Base-by-base conservation (phyloP, 805 yeast genomes). In the Candida ponderosae region DNA sequence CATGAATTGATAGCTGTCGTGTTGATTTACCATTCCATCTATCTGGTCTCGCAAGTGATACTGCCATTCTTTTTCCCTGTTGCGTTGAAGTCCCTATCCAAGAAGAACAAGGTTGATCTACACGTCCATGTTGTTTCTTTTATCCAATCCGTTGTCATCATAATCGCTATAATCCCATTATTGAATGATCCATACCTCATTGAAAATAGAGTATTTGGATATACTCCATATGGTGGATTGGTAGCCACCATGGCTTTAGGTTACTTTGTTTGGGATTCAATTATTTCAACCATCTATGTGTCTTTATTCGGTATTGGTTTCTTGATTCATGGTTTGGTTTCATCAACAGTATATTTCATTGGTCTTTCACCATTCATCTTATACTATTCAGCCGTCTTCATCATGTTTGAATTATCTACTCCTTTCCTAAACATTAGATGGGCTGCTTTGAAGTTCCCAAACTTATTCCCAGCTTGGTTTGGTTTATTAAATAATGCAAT, bases 91-190 rank as follows among this genome's bases (percentile, higher is more conserved):
- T 28, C 42, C 3, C 28, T 56, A 32, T 53, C 58, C 30, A 44
- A 47, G n/a, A 74, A 74, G 48, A 72, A 74, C 28, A 68, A 68
- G 47, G 51, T 80, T 45, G 83, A 86, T 55, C 86, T 84, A 57
- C 89, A 86, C 56, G 79, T 85, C 49, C 97, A 89, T 59, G 71
- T 85, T 19, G 95, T 87, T 5, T 83, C 96, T 2, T 76, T 85
- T 70, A 72, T 88, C 18, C 97, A 93, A 60, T 76, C 93, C 28
- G 29, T 86, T 0, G 45, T 83, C 18, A 79, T 94, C 18, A 57
- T 87, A 18, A 51, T 63, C 19, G 50, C 79, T 11, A 66, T 79
- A 29, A 46, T 72, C 31, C 89, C 90, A 4, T 65, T 81, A 68
- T 76, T 80, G 59, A 60, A 60, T 43, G 82, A 81, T 45, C 68